Evolutionary conservation across 2,329 filamentous ascomycete species (phyloP), one percentile per base, ranked within the genome.

Genomic region (Lojkania enalia): DNA sequence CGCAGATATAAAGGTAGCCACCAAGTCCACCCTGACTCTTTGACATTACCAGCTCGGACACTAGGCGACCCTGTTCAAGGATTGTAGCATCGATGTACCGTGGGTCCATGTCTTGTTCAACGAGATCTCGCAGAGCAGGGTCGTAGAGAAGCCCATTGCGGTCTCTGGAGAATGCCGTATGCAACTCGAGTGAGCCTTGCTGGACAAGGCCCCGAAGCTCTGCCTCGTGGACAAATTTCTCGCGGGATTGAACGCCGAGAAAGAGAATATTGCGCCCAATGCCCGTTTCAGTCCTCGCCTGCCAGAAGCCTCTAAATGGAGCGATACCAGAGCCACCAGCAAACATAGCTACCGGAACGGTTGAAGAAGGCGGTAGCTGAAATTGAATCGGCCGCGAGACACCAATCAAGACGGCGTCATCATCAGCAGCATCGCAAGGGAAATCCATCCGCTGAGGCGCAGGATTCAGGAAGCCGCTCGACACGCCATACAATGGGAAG

Each of bases 11-110:
- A 1, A 78, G 63, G 41, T 77, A 73, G 7, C 74, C 74, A 13
- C 74, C 74, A 1, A 76, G 61, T 0, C 77, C 77, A 3, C 78
- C 78, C 35, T 79, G 76, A 33, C 76, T 78, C 64, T 79, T 80
- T 0, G 75, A 77, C 76, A 81, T 80, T 42, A 80, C 75, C 16
- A 81, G 66, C 39, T 80, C 78, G 16, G 76, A 78, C 2, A 81
- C 71, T 0, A 69, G 72, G 0, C 69, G 69, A 0, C 75, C 75
- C 50, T 80, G 76, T 42, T 79, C 76, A 1, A 75, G 66, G 20
- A 80, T 78, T 4, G 78, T 56, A 0, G 69, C 60, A 48, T 80
- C 77, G 15, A 80, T 79, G 45, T 80, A 80, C 2, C 77, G 71
- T 6, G 78, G 74, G 2, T 76, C 69, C 20, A 71, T 78, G 14